Evolutionary conservation across 2,329 filamentous ascomycete species (phyloP).

Genomic region (Pyricularia grisea): DNA sequence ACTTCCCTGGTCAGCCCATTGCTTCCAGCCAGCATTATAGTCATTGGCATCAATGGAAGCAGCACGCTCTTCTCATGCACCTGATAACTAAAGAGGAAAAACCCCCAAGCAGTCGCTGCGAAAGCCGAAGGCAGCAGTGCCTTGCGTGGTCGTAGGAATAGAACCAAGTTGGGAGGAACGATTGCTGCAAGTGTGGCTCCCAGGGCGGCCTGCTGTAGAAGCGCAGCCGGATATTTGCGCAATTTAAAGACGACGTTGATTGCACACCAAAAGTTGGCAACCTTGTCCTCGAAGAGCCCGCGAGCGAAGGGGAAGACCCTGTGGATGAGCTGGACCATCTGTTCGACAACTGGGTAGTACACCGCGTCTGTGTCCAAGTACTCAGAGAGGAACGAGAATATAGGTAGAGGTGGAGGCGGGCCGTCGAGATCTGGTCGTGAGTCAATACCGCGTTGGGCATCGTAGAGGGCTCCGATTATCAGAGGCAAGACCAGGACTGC

Average conservation of each 20-base stretch:
- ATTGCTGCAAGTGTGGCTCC: conserved; percentile 68
- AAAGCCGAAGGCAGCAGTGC: conserved; percentile 71
- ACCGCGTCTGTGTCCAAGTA: conserved; percentile 54
- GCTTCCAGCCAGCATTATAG: conserved; percentile 68
- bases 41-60: conserved; percentile 88
- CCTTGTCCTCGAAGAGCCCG: conserved; percentile 97
- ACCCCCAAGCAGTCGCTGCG: conserved; percentile 83
- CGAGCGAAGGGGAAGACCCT: conserved; percentile 93
- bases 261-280: conserved; percentile 96
- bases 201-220: conserved; percentile 71
- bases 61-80: conserved; percentile 98
- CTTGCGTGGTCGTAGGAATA: conserved; percentile 71
- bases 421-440: conserved; percentile 46
- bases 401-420: conserved; percentile 51
- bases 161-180: conserved; percentile 65
- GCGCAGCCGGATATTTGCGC: conserved; percentile 56
- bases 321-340: conserved; percentile 75
- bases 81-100: conserved; percentile 96
- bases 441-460: conserved; percentile 54
- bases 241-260: conserved; percentile 87
- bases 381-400: conserved; percentile 47
- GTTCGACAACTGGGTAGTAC: conserved; percentile 68
- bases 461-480: conserved; percentile 60
- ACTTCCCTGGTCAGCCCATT: conserved; percentile 67
- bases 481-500: conserved; percentile 67